Conservation (phyloP, 2,329 filamentous ascomycete species). For the Elsinoe fawcettii region DNA sequence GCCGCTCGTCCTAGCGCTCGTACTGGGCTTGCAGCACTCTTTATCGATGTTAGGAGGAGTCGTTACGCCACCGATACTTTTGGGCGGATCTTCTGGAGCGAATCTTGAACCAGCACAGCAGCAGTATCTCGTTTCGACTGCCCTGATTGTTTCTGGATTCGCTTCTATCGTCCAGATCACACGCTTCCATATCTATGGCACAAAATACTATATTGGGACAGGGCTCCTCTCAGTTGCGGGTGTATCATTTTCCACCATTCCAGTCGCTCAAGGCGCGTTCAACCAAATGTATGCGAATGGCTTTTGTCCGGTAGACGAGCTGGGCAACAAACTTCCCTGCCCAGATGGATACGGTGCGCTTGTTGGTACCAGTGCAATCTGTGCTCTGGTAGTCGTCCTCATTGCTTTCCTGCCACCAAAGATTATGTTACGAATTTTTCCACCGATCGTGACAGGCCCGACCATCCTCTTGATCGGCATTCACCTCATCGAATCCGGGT, state of each 20-base stretch:
- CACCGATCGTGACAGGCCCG: constrained; percentile 65
- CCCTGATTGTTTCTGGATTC: constrained; percentile 69
- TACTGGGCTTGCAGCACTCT: constrained; percentile 73
- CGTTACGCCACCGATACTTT: constrained; percentile 71
- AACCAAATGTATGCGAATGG: constrained; percentile 71
- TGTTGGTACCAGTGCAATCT: constrained; percentile 53
- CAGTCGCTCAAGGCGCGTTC: constrained; percentile 64
- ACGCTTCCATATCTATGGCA: constrained; percentile 62
- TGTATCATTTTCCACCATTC: constrained; percentile 69
- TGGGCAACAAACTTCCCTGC: constrained; percentile 63
- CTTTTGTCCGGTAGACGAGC: constrained; percentile 51
- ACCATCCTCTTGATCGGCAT: constrained; percentile 67
- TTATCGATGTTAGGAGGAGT: constrained; percentile 62
- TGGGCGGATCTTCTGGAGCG: constrained; percentile 50
- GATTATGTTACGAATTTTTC: constrained; percentile 64
- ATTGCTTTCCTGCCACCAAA: constrained; percentile 67
- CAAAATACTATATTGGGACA: constrained; percentile 68
- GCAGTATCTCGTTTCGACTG: constrained; percentile 72
- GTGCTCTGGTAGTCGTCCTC: constrained; percentile 56
- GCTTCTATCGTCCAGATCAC: constrained; percentile 71
- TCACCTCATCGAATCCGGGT: constrained; percentile 61
- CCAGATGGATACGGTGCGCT: constrained; percentile 69
- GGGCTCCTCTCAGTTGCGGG: constrained; percentile 74
- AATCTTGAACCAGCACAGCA: constrained; percentile 54
- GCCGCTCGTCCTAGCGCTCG: constrained; percentile 63